Evolutionary conservation across 352 stramenopile species (phyloP).

Genomic region (Phytophthora nicotianae): DNA sequence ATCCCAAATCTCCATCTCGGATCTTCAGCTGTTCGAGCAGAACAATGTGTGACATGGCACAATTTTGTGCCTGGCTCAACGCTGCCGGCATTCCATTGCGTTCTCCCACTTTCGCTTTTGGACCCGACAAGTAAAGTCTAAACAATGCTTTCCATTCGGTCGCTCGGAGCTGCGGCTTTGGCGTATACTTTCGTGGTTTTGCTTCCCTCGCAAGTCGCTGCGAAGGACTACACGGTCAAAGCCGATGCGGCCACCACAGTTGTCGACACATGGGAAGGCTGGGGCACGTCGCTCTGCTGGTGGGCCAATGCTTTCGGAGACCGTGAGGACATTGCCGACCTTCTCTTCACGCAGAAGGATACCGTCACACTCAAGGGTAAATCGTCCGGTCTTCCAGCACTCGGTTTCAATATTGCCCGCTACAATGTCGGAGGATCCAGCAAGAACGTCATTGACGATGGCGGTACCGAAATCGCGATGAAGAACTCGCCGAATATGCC

Average conservation of each 20-base stretch:
- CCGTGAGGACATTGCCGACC: conserved; percentile 57
- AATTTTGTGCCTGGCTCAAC: conserved; percentile 29
- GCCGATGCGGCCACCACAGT: conserved; percentile 23
- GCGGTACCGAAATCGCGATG: conserved; percentile 47
- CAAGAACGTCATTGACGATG: conserved; percentile 46
- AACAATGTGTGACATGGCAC: conserved; percentile 3
- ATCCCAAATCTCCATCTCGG: conserved; percentile 8
- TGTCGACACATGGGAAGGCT: conserved; percentile 51
- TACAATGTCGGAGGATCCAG: conserved; percentile 66
- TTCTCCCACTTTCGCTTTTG: conserved; percentile 20
- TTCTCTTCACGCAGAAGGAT: conserved; percentile 54
- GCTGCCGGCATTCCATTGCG: conserved; percentile 11
- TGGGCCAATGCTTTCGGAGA: conserved; percentile 67
- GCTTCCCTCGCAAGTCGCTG: conserved; percentile 4
- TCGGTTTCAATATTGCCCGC: conserved; percentile 64
- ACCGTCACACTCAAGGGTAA: conserved; percentile 37
- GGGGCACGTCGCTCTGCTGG: conserved; percentile 67
- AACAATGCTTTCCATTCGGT: conserved; percentile 20
- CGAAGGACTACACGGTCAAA: conserved; percentile 34
- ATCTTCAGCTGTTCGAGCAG: conserved; percentile 29
- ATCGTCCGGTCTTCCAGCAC: conserved; percentile 33
- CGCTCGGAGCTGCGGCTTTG: conserved; percentile 9
- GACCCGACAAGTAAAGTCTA: not conserved
- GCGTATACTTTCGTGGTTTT: conserved; percentile 7
- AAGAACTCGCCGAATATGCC: conserved; percentile 56